Base-by-base conservation (phyloP, 352 stramenopile genomes). In the Phytophthora ohioensis region DNA sequence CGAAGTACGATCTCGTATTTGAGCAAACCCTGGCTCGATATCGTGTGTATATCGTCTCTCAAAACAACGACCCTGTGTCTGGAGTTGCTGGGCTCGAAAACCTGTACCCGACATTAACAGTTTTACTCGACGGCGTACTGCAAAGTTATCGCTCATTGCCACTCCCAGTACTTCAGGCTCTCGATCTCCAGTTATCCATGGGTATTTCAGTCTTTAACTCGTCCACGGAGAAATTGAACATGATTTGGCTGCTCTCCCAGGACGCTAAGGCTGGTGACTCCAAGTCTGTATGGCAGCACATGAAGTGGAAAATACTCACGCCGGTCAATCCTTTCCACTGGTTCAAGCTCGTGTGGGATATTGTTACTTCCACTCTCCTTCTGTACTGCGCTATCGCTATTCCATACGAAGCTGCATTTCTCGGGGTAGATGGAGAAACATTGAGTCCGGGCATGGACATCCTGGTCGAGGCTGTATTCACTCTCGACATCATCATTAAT, bases 191-290 rank as follows among this genome's bases (percentile, higher is more conserved):
- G 32, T 62, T 93, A 3, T 91, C 83, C 11, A 91, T 93, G 85
- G 85, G 85, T 1, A 73, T 93, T 17, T 93, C 85, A 0, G 85
- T 93, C 1, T 93, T 93, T 58, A 93, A 93, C 56, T 93, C 85
- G 2, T 71, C 61, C 2, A 84, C 79, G 3, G 85, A 93, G 46
- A 93, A 91, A 48, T 78, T 86, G 55, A 85, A 85, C 10, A 91
- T 91, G 82, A 85, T 85, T 46, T 82, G 71, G 35, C 59, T 93
- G 10, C 60, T 92, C 17, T 79, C 84, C 27, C 69, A 76, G 34
- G 71, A 84, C 30, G 57, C 72, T 3, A 56, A 80, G 8, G 15
- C 57, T 4, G 32, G 31, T 4, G 42, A 34, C 12, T 17, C 48
- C 3, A 65, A 42, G 48, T 76, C 69, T 0, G 8, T 52, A 1